Conservation (phyloP, 1,139 yeast species). For the Williopsis jadinii region DNA sequence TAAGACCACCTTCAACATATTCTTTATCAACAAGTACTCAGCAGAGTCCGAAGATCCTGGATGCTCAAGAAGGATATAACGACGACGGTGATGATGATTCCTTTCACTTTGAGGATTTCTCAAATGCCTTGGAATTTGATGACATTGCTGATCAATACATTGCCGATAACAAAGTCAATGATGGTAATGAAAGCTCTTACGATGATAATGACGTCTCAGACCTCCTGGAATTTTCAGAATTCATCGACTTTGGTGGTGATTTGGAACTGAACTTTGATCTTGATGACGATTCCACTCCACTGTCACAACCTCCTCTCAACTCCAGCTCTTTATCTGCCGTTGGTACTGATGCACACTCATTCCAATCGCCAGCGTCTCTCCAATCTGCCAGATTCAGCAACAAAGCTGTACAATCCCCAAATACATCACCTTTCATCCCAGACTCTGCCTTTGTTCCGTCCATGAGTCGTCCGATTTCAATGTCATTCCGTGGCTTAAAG, state of each 20-base stretch:
- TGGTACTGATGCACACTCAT: background rate
- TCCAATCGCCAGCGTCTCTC: background rate
- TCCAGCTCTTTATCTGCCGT: background rate
- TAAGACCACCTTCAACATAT: slow-evolving; percentile 20
- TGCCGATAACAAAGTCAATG: too few relatives aligned
- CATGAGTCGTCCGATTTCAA: slow-evolving; percentile 47
- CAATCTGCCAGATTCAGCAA: slow-evolving; percentile 3
- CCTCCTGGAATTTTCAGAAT: slow-evolving; percentile 54
- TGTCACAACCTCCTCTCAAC: slow-evolving; percentile 9
- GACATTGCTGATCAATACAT: slow-evolving; percentile 5
- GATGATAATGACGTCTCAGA: slow-evolving; percentile 30
- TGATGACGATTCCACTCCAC: slow-evolving; percentile 6
- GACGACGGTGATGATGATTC: slow-evolving; percentile 21
- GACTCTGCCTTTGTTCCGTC: slow-evolving; percentile 13
- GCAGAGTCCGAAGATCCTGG: slow-evolving; percentile 6
- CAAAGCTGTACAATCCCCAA: slow-evolving; percentile 5
- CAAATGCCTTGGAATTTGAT: slow-evolving; percentile 14
- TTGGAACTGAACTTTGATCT: slow-evolving; percentile 23
- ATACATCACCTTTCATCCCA: slow-evolving; percentile 18
- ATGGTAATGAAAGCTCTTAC: slow-evolving; percentile 17
- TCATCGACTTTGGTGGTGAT: slow-evolving; percentile 53
- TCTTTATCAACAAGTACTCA: slow-evolving; percentile 7
- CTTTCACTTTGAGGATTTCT: slow-evolving; percentile 17
- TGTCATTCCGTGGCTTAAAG: slow-evolving; percentile 59
- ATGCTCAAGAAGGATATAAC: slow-evolving; percentile 3